Evolutionary conservation across 495 filamentous ascomycete genomes (phyloP).

Genomic region (Thermothielavioides terrestris): DNA sequence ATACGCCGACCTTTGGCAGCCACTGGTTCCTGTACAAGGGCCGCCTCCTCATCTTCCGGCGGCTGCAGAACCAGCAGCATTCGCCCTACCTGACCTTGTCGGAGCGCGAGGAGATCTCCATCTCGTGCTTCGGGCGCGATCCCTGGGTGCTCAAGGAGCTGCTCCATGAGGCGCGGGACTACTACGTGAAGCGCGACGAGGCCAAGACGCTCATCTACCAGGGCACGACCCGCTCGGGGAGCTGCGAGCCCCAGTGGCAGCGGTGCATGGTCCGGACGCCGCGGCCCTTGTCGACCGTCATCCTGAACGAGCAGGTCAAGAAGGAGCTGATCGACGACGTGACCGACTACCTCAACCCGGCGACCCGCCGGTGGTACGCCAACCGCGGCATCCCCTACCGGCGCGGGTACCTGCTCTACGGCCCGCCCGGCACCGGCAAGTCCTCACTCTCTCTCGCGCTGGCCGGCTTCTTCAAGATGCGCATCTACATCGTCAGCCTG

Average conservation of each 20-base stretch:
- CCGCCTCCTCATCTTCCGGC: constrained; percentile 47
- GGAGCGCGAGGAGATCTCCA: constrained; percentile 50
- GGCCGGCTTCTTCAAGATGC: constrained; percentile 61
- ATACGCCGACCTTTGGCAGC: constrained; percentile 55
- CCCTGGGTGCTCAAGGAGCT: constrained; percentile 57
- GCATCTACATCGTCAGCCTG: constrained; percentile 61
- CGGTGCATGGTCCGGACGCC: constrained; percentile 52
- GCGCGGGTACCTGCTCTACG: constrained; percentile 74
- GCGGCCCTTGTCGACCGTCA: constrained; percentile 77
- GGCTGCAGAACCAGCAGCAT: constrained; percentile 30
- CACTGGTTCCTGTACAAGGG: constrained; percentile 60
- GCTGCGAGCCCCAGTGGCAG: constrained; percentile 38
- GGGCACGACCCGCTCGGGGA: constrained; percentile 33
- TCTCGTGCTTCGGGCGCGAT: constrained; percentile 59
- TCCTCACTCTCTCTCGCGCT: constrained; percentile 54
- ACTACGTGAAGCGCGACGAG: constrained; percentile 51
- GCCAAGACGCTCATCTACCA: constrained; percentile 60
- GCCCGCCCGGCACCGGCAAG: constrained; percentile 77
- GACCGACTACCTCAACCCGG: constrained; percentile 77
- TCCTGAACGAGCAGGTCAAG: constrained; percentile 71
- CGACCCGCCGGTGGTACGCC: constrained; percentile 70
- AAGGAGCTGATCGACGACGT: constrained; percentile 68
- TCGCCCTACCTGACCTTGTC: constrained; percentile 22
- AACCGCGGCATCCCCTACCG: constrained; percentile 69
- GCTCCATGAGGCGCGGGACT: constrained; percentile 52